phyloP scores from a whole-genome alignment of 2,329 filamentous ascomycete genomes.

The Xylariaceae sp. region DNA sequence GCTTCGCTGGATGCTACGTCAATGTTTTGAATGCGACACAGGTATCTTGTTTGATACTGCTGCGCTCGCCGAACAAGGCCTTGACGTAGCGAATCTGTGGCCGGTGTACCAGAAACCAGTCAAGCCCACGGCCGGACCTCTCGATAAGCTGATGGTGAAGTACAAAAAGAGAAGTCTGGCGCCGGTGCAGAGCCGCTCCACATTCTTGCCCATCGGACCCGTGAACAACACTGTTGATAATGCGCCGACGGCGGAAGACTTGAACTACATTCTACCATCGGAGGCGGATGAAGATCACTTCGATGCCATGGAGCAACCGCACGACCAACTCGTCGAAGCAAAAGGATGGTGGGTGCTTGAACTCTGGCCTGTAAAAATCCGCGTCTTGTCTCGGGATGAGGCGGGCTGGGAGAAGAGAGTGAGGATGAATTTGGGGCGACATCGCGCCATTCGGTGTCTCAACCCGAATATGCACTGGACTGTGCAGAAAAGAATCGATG shows the following conservation, averaged over 20 bases:
- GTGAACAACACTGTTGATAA: conserved; percentile 6
- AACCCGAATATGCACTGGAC: conserved; percentile 17
- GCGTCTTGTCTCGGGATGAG: conserved; percentile 10
- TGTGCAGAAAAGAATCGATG: conserved; percentile 14
- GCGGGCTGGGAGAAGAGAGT: conserved; percentile 16
- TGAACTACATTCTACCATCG: conserved; percentile 13
- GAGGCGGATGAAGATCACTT: conserved; percentile 15
- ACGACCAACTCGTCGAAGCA: conserved; percentile 9
- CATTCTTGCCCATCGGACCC: conserved; percentile 12
- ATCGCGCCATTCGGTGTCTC: neutral
- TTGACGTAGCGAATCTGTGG: conserved; percentile 12
- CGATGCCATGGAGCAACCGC: conserved; percentile 8
- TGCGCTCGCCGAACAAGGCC: conserved; percentile 7
- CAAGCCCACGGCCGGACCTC: neutral
- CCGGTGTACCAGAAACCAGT: conserved; percentile 5
- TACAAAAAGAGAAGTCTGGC: conserved; percentile 8
- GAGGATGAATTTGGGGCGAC: conserved; percentile 7
- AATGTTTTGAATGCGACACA: conserved; percentile 18
- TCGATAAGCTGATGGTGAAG: conserved; percentile 8
- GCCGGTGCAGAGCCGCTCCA: conserved; percentile 9
- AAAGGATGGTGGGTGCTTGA: conserved; percentile 17
- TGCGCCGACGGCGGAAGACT: conserved; percentile 8
- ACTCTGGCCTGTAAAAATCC: conserved; percentile 16
- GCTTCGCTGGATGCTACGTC: conserved; percentile 15
- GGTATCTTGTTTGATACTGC: conserved; percentile 14